Evolutionary conservation across 164 flowering plant genomes (phyloP), one percentile per base, ranked within the genome.

Genomic region (Vitis labrusca): DNA sequence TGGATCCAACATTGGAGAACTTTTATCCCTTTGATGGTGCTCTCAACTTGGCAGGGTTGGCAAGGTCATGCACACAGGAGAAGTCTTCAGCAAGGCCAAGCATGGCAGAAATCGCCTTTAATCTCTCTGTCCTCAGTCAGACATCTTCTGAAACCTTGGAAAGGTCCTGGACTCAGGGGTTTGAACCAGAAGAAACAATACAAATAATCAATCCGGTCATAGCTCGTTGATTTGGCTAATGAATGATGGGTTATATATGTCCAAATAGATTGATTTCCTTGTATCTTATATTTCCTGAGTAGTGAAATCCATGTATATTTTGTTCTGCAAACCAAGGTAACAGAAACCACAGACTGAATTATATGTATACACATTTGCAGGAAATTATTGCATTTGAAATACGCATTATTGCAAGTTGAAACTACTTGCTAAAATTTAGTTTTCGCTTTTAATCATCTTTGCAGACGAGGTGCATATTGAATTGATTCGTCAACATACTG

Each of bases 91-190:
- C 76, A 1, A 82, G 91, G 76, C 92, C 92, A 54, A 82, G 78
- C 78, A 85, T 85, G 89, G 76, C 70, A 32, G 95, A 90, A 69
- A 76, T 88, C 49, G 95, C 84, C 55, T 85, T 87, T 50, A 82
- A 71, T 67, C 83, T 90, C 50, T 78, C 88, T 32, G 82, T 90
- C 67, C 90, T 90, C 19, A 54, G 75, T 30, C 88, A 90, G 60
- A 71, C 88, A 68, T 78, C 77, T 62, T 37, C 76, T 32, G 82
- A 77, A 55, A 52, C 80, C 58, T 50, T 72, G 17, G 88, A 87
- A 50, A 65, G 73, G 61, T 82, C 89, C 32, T 88, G 82, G 85
- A 62, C 65, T 56, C 63, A 71, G 17, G 81, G 77, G 29, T 19
- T 77, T 56, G 88, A 83, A 73, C 62, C 79, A 37, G 87, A 82